phyloP scores from a whole-genome alignment of 1,139 yeast species.

The Sugiyamaella castrensis region DNA sequence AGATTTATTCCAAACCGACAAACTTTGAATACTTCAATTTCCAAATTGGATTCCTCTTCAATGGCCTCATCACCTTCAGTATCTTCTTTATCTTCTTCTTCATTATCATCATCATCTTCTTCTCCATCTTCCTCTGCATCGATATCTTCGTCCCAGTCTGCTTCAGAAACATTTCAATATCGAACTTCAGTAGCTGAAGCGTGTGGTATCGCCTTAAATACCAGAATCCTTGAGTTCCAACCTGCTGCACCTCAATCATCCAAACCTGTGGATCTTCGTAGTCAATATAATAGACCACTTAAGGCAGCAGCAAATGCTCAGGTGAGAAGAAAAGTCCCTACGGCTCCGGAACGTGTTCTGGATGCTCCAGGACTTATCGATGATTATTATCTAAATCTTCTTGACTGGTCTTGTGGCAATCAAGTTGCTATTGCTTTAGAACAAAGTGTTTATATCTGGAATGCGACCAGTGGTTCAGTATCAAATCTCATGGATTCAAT shows the following conservation, averaged over 20 bases:
- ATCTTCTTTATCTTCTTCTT: background rate
- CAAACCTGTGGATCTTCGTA: constrained; percentile 52
- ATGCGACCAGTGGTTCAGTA: constrained; percentile 81
- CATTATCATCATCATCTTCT: constrained; percentile 14
- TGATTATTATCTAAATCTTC: constrained; percentile 83
- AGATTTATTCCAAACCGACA: constrained; percentile 53
- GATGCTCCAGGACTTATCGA: constrained; percentile 96
- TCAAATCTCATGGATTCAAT: constrained; percentile 61
- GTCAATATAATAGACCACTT: constrained; percentile 41
- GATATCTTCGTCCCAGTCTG: constrained; percentile 4
- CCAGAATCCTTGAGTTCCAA: constrained; percentile 81
- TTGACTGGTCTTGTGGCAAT: constrained; percentile 86
- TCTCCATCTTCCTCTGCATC: constrained; percentile 1
- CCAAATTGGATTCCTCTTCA: constrained; percentile 36
- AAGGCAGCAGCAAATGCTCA: constrained; percentile 56
- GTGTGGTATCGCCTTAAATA: constrained; percentile 83
- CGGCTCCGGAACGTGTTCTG: constrained; percentile 87
- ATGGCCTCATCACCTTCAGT: constrained; percentile 11
- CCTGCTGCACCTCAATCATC: constrained; percentile 80
- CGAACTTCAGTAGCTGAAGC: constrained; percentile 91
- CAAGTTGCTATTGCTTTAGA: constrained; percentile 87
- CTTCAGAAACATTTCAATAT: constrained; percentile 39
- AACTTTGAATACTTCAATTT: constrained; percentile 41
- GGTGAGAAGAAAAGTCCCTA: constrained; percentile 65
- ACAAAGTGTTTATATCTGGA: constrained; percentile 85